Base-by-base conservation (phyloP, 129 eudicot genomes). In the Kitagawia praeruptora region DNA sequence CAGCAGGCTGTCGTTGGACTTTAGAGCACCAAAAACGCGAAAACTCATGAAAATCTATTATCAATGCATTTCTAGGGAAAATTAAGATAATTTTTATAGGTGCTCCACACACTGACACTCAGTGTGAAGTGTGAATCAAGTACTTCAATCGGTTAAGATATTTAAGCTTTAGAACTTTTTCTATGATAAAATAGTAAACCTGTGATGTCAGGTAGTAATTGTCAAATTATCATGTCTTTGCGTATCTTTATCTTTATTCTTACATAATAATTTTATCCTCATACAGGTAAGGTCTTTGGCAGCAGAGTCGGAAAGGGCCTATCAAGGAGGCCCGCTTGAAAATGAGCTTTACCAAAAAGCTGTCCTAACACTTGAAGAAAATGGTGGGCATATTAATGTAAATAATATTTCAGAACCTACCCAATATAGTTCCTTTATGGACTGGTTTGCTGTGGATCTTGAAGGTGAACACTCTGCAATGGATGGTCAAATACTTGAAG, bases 401-500 rank as follows among this genome's bases (percentile, higher is more conserved):
- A 53, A 82, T 4, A 81, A 81, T 58, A 72, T 85, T 86, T 77
- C 92, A 47, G 23, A 78, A 77, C 86, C 89, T 81, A 87, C 77
- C 79, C 95, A 79, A 71, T 96, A 92, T 82, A 78, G 75, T 71
- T 82, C 85, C 76, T 85, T 82, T 87, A 90, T 92, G 83, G 93
- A 96, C 85, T 96, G 99, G 99, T 96, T 92, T 83, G 97, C 99
- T 70, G 99, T 96, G 47, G 99, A 96, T 80, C 94, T 96, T 85
- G 99, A 90, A 90, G 99, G 99, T 46, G 99, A 96, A 92, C 98
- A 90, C 86, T 96, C 99, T 87, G 99, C 99, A 74, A 92, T 92
- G 99, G 99, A 96, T 87, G 99, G 98, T 76, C 95, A 82, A 74
- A 96, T 92, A 80, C 97, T 96, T 48, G 87, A 96, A 89, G 99